Evolutionary conservation across 2,329 filamentous ascomycete genomes (phyloP).

Genomic region (Fusarium papillatum): DNA sequence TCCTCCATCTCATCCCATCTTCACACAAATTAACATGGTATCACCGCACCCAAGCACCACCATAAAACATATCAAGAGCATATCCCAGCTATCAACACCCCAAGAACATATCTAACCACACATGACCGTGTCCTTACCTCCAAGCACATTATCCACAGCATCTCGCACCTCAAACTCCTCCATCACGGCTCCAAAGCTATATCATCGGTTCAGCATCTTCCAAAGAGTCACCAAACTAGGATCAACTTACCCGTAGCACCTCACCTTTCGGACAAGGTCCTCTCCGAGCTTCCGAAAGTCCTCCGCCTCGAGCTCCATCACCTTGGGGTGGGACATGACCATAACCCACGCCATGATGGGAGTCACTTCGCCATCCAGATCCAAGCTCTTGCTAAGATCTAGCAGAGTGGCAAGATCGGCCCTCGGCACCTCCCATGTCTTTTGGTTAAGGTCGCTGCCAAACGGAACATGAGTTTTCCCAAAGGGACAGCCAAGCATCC

Average conservation of each 20-base stretch:
- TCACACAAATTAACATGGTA: not conserved
- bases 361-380: conserved; percentile 91
- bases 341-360: conserved; percentile 96
- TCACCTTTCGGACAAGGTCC: conserved; percentile 83
- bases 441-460: conserved; percentile 62
- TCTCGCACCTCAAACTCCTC: conserved; percentile 81
- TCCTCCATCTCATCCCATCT: not conserved
- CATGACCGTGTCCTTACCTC: conserved; percentile 30
- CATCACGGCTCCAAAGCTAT: conserved; percentile 73
- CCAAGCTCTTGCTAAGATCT: conserved; percentile 85
- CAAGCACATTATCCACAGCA: conserved; percentile 76
- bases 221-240: not conserved
- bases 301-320: conserved; percentile 72
- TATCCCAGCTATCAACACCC: not conserved
- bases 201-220: conserved; percentile 5
- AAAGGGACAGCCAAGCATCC: conserved; percentile 66
- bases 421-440: conserved; percentile 85
- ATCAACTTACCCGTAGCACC: conserved; percentile 89
- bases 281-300: conserved; percentile 82
- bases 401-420: conserved; percentile 85
- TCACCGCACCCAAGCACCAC: not conserved
- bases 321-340: conserved; percentile 79
- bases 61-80: not conserved
- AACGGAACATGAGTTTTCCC: conserved; percentile 58
- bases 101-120: conserved; percentile 12